A percentile compares a stretch with the other conserved stretches of the same genome.
Conservation (phyloP, 2,329 filamentous ascomycete species). For the Stemphylium lycopersici region DNA sequence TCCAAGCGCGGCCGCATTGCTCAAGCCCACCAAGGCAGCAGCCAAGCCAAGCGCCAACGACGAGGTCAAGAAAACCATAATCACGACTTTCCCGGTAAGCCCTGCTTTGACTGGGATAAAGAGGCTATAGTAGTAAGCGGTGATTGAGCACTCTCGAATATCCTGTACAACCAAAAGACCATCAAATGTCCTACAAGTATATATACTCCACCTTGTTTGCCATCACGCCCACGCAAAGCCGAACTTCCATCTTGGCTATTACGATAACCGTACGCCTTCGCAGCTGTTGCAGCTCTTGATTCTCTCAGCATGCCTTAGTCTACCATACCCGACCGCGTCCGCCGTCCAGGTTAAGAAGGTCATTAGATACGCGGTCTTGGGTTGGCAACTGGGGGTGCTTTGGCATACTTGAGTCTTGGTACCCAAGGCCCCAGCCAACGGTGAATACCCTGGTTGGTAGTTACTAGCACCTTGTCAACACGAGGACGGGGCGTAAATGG, state of each 20-base stretch:
- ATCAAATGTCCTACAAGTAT: neutral
- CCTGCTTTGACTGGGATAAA: neutral
- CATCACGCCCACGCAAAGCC: neutral
- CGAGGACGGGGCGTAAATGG: neutral
- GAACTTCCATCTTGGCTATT: neutral
- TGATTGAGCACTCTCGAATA: no score
- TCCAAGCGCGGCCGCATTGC: conserved; percentile 30
- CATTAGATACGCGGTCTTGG: conserved; percentile 8
- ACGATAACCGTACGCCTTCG: neutral
- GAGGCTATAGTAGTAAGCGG: no score
- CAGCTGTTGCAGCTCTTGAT: neutral
- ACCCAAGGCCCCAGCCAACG: no score
- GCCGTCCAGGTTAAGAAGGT: conserved; percentile 16
- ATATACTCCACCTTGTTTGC: neutral
- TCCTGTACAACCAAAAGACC: neutral
- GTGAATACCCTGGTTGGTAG: no score
- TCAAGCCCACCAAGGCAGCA: conserved; percentile 24
- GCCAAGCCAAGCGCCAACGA: conserved; percentile 19
- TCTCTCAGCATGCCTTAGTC: conserved; percentile 2
- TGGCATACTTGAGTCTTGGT: neutral
- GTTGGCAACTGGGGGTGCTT: neutral
- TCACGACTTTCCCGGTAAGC: neutral
- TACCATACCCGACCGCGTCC: neutral
- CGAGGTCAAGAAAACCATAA: conserved; percentile 22
- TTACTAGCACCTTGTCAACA: neutral